phyloP scores from a whole-genome alignment of 345 rosid genomes.

The Mallotus nudiflorus region DNA sequence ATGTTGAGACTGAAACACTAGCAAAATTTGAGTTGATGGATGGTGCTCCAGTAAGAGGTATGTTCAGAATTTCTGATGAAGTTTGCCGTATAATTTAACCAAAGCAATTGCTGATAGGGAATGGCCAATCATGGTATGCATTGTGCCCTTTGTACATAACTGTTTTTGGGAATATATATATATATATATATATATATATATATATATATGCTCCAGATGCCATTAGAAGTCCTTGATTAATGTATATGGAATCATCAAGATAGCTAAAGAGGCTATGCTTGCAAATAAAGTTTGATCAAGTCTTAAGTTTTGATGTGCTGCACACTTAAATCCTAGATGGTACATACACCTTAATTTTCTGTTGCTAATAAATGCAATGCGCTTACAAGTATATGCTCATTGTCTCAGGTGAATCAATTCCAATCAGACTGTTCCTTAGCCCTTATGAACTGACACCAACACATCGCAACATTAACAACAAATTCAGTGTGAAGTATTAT shows the following conservation, averaged over 20 bases:
- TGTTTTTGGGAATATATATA: too few relatives aligned
- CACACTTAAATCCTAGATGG: background rate
- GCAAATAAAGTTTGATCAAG: too few relatives aligned
- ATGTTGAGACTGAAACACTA: slow-evolving; percentile 96
- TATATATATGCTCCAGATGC: too few relatives aligned
- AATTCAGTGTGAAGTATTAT: slow-evolving; percentile 93
- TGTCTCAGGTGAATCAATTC: slow-evolving; percentile 90
- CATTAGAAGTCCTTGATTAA: too few relatives aligned
- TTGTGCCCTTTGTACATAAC: too few relatives aligned
- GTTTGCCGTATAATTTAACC: background rate
- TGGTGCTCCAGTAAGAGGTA: slow-evolving; percentile 99
- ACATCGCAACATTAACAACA: slow-evolving; percentile 90
- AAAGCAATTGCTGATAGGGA: background rate
- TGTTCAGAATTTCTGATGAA: background rate
- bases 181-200: too few relatives aligned
- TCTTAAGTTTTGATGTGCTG: too few relatives aligned
- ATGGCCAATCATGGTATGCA: background rate
- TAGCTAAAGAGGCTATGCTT: too few relatives aligned
- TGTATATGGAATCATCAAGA: too few relatives aligned
- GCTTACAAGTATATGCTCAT: background rate
- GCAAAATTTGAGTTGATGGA: slow-evolving; percentile 99
- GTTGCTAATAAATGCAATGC: background rate
- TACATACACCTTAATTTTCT: background rate
- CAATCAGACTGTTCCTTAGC: slow-evolving; percentile 88
- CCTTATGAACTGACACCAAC: slow-evolving; percentile 98